Evolutionary conservation across 2,329 filamentous ascomycete genomes (phyloP).

Genomic region (Helotiales sp.): DNA sequence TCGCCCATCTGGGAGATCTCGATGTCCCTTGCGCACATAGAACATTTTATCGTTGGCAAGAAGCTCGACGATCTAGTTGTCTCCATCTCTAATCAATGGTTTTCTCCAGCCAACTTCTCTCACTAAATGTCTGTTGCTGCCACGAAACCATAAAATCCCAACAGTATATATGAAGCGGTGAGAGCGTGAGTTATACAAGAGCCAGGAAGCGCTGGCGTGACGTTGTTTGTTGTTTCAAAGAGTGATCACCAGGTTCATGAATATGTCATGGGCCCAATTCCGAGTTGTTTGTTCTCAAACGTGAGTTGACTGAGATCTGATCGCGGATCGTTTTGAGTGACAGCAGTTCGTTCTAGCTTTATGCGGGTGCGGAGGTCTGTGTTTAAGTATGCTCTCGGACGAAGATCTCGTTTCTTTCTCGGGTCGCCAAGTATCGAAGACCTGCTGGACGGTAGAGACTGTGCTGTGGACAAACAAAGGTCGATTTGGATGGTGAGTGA

Average conservation of each 20-base stretch:
- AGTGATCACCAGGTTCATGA: background rate
- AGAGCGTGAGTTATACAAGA: slow-evolving; percentile 4
- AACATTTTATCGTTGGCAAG: slow-evolving; percentile 85
- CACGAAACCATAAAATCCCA: slow-evolving; percentile 20
- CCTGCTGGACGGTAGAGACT: slow-evolving; percentile 21
- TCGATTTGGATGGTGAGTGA: slow-evolving; percentile 12
- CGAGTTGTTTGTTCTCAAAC: background rate
- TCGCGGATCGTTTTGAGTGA: background rate
- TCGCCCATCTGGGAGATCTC: slow-evolving; percentile 86
- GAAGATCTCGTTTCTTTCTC: background rate
- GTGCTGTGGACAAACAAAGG: slow-evolving; percentile 17
- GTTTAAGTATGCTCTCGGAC: background rate
- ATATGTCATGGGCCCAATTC: slow-evolving; percentile 2
- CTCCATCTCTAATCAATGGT: slow-evolving; percentile 23
- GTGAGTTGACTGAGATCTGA: slow-evolving; percentile 1
- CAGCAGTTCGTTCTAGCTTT: slow-evolving; percentile 1
- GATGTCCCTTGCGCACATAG: slow-evolving; percentile 73
- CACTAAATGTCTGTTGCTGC: slow-evolving; percentile 5
- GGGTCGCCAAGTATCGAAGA: slow-evolving; percentile 8
- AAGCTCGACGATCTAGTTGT: slow-evolving; percentile 59
- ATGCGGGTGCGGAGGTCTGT: background rate
- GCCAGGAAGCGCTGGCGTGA: background rate
- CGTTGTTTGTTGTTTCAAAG: slow-evolving; percentile 12
- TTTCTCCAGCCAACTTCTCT: slow-evolving; percentile 11
- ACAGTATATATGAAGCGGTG: slow-evolving; percentile 14